Evolutionary conservation across 2,329 filamentous ascomycete genomes (phyloP).

Genomic region (Aspergillus sp.): DNA sequence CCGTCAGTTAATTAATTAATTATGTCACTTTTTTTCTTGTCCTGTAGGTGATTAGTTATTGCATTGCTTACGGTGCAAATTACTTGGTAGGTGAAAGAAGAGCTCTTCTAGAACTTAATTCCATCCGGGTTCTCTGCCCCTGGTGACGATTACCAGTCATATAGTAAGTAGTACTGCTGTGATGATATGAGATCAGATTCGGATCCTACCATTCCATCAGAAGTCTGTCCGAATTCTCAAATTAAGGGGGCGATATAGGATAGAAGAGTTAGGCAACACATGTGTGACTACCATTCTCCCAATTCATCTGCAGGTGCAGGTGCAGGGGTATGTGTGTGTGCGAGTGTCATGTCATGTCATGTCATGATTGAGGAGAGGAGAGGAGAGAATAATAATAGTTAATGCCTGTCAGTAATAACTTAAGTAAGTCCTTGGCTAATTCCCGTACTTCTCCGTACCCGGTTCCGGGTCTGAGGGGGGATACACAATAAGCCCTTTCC

Average conservation of each 20-base stretch:
- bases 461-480: not conserved
- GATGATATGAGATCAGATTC: slow-evolving; percentile 3
- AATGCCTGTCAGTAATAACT: too few relatives aligned
- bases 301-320: slow-evolving; percentile 9
- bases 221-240: not conserved
- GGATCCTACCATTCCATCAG: not conserved
- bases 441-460: not conserved
- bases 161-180: not conserved
- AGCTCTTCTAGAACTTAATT: not conserved
- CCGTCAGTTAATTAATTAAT: too few relatives aligned
- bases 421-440: too few relatives aligned
- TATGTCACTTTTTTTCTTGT: not conserved
- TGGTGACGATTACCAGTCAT: slow-evolving; percentile 10
- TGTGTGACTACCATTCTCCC: slow-evolving; percentile 11
- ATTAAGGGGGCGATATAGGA: not conserved
- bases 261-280: not conserved
- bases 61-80: not conserved
- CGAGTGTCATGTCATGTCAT: not conserved
- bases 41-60: not conserved
- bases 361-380: too few relatives aligned
- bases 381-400: too few relatives aligned
- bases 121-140: not conserved
- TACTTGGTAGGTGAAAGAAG: not conserved
- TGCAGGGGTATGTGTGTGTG: not conserved
- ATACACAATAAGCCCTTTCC: not conserved